Evolutionary conservation across 1,139 yeast genomes (phyloP).

Genomic region (Cylindricascospora bacillispora): DNA sequence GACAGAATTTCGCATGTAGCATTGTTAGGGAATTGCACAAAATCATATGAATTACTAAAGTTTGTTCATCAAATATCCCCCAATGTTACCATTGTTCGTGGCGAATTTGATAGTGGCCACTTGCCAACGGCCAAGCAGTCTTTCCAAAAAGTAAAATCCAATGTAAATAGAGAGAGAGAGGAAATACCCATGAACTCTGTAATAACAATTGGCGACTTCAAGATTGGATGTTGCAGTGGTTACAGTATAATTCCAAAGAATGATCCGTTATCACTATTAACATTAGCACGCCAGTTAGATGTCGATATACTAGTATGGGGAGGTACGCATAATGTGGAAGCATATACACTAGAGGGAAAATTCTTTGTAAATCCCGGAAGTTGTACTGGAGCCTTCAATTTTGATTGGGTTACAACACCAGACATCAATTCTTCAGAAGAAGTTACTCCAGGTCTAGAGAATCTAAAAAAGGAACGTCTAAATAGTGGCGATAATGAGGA

Average conservation of each 20-base stretch:
- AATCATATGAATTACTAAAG: constrained; percentile 47
- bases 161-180: constrained; percentile 24
- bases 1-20: constrained; percentile 76
- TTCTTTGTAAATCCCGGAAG: constrained; percentile 93
- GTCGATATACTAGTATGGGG: constrained; percentile 93
- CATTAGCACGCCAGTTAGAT: constrained; percentile 80
- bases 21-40: constrained; percentile 77
- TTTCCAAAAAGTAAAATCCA: constrained; percentile 20
- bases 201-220: constrained; percentile 55
- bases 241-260: constrained; percentile 71
- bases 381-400: constrained; percentile 79
- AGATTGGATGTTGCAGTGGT: constrained; percentile 80
- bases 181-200: constrained; percentile 58
- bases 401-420: constrained; percentile 37
- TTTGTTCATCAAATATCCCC: constrained; percentile 59
- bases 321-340: constrained; percentile 89
- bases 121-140: constrained; percentile 35
- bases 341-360: constrained; percentile 83
- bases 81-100: constrained; percentile 64
- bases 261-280: constrained; percentile 74
- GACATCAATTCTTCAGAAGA: constrained; percentile 1
- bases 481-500: not conserved
- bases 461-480: not conserved
- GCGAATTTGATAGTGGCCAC: constrained; percentile 46
- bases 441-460: constrained; percentile 1